These are phyloP conservation scores for Populus hybrid DNA, from an alignment of 441 rosid genomes.

Conservation along the genomic window DNA sequence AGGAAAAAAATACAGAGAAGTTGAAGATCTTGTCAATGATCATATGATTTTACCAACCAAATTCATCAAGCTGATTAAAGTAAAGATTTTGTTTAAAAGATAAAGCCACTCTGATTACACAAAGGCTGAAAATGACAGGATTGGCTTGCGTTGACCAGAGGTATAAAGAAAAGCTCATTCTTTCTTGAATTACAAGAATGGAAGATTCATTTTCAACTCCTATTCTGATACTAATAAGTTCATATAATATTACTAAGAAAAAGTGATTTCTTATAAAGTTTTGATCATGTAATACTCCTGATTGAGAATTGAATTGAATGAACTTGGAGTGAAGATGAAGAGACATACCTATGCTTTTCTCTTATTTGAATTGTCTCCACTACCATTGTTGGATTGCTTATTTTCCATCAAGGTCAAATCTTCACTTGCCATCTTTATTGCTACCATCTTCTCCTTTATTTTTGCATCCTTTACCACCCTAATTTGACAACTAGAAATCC, in stretches of 20 bases:
- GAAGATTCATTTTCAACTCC: too few species aligned
- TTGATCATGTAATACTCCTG: too few species aligned
- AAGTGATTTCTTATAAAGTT: too few species aligned
- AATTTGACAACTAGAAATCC: constrained; percentile 35
- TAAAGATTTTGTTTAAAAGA: too few species aligned
- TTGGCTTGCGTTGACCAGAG: too few species aligned
- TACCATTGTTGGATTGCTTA: constrained; percentile 3
- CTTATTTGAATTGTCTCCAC: constrained; percentile 23
- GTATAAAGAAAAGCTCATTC: too few species aligned
- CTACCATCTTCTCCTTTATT: constrained; percentile 16
- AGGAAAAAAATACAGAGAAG: not conserved
- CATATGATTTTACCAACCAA: not conserved
- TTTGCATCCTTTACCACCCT: constrained; percentile 2
- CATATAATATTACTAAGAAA: too few species aligned
- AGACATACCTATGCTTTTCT: constrained; percentile 45
- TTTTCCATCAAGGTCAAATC: constrained; percentile 17
- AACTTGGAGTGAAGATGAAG: not conserved
- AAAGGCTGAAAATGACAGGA: too few species aligned
- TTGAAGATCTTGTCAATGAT: too few species aligned
- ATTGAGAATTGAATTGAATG: not conserved
- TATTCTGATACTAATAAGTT: too few species aligned
- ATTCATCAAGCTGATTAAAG: not conserved
- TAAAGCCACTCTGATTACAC: too few species aligned
- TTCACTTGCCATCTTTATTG: constrained; percentile 11
- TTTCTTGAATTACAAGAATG: too few species aligned